A percentile compares a stretch with the other conserved stretches of the same genome.
Conservation (phyloP, 352 stramenopile genomes). For the Phytopythium boreale region DNA sequence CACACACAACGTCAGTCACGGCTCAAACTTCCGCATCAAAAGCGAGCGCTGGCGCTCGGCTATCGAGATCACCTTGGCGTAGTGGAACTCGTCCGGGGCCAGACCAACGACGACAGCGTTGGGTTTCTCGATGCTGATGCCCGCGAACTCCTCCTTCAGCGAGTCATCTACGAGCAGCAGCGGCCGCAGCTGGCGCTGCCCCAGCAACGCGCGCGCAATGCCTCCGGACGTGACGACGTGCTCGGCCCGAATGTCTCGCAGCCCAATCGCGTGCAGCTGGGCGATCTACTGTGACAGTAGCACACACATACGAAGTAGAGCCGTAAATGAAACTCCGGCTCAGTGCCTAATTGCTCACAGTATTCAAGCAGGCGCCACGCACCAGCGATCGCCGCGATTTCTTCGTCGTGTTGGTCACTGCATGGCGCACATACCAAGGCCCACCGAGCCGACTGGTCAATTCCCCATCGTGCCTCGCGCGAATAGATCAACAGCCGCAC, state of each 20-base stretch:
- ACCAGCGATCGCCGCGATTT: constrained; percentile 48
- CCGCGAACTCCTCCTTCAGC: constrained; percentile 43
- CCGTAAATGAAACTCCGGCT: no score
- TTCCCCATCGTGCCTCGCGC: neutral
- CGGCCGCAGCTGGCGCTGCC: constrained; percentile 32
- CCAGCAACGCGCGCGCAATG: constrained; percentile 36
- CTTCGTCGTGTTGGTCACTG: constrained; percentile 74
- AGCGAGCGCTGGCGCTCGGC: neutral
- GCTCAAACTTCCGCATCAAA: no score
- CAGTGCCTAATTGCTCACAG: no score
- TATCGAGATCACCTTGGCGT: constrained; percentile 29
- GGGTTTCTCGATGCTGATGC: constrained; percentile 29
- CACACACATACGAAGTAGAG: no score
- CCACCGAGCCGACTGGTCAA: neutral
- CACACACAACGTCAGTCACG: neutral
- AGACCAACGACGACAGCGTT: constrained; percentile 62
- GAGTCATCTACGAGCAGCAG: constrained; percentile 45
- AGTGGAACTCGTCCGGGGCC: constrained; percentile 52
- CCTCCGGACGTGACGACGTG: constrained; percentile 44
- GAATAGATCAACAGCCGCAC: neutral
- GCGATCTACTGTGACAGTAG: constrained; percentile 32
- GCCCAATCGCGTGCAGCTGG: constrained; percentile 45
- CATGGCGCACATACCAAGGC: neutral
- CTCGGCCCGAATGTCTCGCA: constrained; percentile 30
- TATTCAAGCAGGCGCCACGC: neutral